Evolutionary conservation across 2,329 filamentous ascomycete genomes (phyloP).

Genomic region (Cercospora sp.): DNA sequence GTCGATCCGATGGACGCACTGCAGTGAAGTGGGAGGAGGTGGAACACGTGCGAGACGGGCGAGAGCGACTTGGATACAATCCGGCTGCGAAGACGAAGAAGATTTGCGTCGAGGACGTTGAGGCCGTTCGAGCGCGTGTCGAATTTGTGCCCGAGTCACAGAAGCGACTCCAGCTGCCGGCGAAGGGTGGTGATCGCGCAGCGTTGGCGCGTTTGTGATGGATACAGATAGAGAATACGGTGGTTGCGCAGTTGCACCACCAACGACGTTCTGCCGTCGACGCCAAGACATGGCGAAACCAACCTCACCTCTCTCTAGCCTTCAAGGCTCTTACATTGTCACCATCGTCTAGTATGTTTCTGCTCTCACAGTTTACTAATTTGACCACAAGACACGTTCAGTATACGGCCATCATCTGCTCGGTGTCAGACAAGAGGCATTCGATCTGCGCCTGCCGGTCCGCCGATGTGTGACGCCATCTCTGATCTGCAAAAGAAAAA

Average conservation of each 20-base stretch:
- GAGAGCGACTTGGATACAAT: slow-evolving; percentile 34
- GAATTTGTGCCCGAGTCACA: slow-evolving; percentile 20
- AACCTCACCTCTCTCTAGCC: background rate
- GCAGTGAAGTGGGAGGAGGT: slow-evolving; percentile 28
- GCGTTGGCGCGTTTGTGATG: slow-evolving; percentile 33
- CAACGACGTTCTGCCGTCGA: background rate
- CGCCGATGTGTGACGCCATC: background rate
- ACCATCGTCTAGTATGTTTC: background rate
- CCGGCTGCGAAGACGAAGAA: slow-evolving; percentile 25
- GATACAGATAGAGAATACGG: background rate
- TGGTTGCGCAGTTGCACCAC: background rate
- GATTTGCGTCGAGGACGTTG: slow-evolving; percentile 30
- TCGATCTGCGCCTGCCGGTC: background rate
- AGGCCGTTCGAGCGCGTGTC: slow-evolving; percentile 27
- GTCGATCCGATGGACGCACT: slow-evolving; percentile 28
- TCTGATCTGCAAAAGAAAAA: background rate
- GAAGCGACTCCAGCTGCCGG: slow-evolving; percentile 19
- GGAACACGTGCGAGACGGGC: slow-evolving; percentile 30
- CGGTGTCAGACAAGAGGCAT: background rate
- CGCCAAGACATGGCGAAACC: background rate
- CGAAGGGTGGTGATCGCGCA: slow-evolving; percentile 32
- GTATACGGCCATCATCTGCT: background rate
- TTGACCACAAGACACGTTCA: background rate
- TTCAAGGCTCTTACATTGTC: background rate
- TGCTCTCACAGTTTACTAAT: background rate